These are phyloP conservation scores for Hura crepitans DNA, from an alignment of 441 rosid genomes.

Conservation along the genomic window DNA sequence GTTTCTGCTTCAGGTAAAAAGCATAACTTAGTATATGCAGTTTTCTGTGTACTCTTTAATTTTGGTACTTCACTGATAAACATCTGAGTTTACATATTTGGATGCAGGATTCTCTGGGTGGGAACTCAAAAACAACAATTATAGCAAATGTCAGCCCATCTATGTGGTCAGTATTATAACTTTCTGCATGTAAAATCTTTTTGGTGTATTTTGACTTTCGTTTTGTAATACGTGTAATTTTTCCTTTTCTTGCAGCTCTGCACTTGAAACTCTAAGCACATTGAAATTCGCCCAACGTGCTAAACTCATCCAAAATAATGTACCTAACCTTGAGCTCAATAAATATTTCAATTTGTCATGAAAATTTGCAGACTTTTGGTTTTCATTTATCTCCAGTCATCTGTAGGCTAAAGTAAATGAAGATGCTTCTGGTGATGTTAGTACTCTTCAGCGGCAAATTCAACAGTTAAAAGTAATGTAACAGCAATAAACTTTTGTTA, in stretches of 20 bases:
- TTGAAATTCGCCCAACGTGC: conserved; percentile 96
- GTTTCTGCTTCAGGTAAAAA: conserved; percentile 83
- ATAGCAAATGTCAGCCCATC: conserved; percentile 98
- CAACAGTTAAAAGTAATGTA: conserved; percentile 61
- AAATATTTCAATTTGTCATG: conserved; percentile 11
- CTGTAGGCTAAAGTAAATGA: conserved; percentile 88
- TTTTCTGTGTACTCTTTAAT: background rate
- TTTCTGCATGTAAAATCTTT: conserved; percentile 16
- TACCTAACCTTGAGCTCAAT: conserved; percentile 28
- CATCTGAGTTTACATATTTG: conserved; percentile 20
- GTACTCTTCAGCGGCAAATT: conserved; percentile 78
- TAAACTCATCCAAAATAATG: conserved; percentile 92
- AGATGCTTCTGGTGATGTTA: conserved; percentile 89
- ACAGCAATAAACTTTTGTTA: conserved; percentile 18
- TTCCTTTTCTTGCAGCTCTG: conserved; percentile 53
- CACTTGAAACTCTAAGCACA: conserved; percentile 89
- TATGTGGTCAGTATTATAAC: conserved; percentile 48
- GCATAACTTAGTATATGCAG: conserved; percentile 12
- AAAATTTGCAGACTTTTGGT: conserved; percentile 14
- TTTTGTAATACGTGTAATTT: background rate
- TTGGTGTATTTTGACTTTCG: background rate
- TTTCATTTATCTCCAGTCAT: conserved; percentile 16
- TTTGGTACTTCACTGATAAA: conserved; percentile 23
- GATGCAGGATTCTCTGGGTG: conserved; percentile 91
- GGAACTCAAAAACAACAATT: conserved; percentile 91